Evolutionary conservation across 2,329 filamentous ascomycete genomes (phyloP), one percentile per base, ranked within the genome.

Genomic region (Parafenestella ontariensis): DNA sequence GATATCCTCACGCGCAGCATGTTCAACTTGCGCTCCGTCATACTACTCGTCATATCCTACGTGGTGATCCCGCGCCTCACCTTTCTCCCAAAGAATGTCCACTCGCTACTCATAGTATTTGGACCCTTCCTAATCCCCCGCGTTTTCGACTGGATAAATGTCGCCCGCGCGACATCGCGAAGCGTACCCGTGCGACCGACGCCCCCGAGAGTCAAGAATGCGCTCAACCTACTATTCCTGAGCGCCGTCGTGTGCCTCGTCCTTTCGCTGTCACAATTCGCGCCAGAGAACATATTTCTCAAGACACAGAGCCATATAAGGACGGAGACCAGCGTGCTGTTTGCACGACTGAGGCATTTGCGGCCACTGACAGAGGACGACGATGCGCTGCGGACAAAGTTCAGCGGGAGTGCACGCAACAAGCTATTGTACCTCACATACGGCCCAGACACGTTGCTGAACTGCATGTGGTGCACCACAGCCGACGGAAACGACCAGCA

Each of bases 311-410:
- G 91, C 46, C 90, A 93, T 29, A 86, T 98, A 17, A 90, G 92
- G 68, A 94, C 90, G 37, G 88, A 92, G n/a, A 88, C 86, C 37
- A 90, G 94, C 70, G 88, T 96, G 29, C 83, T 98, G 56, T 95
- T 96, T 76, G 86, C 84, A 54, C 90, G 94, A 15, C 83, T 98
- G 9, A 76, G 82, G 3, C 74, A 82, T 1, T 70, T 88, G 1
- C 84, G 88, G 0, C 78, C 83, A 0, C 80, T 91, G 2, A 88
- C 85, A 0, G 59, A 77, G 0, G 55, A 73, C 11, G 93, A 98
- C 76, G 80, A 85, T 46, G 77, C 82, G 21, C 82, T 98, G 9
- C 84, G 87, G 47, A 77, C 80, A 23, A 88, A 88, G 65, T 87
- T 98, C 70, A 53, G 53, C 83, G 57, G 45, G 21, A 67, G 72